A percentile compares a stretch with the other conserved stretches of the same genome.
These are phyloP conservation scores for Jaapia argillacea DNA, from an alignment of 768 basidiomycete genomes.

Conservation along the genomic window DNA sequence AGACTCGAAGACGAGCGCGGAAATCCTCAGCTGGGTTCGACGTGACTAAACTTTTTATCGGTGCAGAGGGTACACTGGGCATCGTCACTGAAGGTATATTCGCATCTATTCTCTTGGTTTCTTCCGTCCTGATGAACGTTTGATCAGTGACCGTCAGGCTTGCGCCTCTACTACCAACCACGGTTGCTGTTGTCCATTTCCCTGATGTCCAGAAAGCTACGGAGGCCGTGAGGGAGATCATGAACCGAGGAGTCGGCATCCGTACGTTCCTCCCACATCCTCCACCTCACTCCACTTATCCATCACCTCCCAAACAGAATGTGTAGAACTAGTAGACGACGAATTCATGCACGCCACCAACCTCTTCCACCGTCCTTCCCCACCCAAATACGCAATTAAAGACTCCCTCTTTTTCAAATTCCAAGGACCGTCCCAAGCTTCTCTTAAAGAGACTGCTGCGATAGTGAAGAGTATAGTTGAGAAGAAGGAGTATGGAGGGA, in stretches of 20 bases:
- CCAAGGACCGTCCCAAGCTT: conserved; percentile 53
- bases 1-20: conserved; percentile 67
- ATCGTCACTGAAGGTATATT: conserved; percentile 74
- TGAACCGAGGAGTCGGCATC: conserved; percentile 64
- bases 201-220: conserved; percentile 66
- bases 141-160: conserved; percentile 65
- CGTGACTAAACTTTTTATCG: conserved; percentile 76
- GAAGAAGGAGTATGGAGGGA: conserved; percentile 46
- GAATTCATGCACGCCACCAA: conserved; percentile 57
- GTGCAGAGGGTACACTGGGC: conserved; percentile 75
- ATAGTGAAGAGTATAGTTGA: conserved; percentile 47
- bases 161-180: conserved; percentile 73
- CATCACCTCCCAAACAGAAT: conserved; percentile 36
- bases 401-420: conserved; percentile 86
- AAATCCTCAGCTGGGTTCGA: conserved; percentile 90
- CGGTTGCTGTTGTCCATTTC: conserved; percentile 77
- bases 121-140: background rate
- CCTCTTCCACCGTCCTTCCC: conserved; percentile 36
- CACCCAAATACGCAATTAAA: conserved; percentile 44
- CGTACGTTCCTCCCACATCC: conserved; percentile 34
- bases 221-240: conserved; percentile 62
- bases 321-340: conserved; percentile 75
- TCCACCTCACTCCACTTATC: conserved; percentile 1
- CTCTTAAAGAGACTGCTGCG: conserved; percentile 51
- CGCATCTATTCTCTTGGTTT: background rate